Percentiles rank a stretch among this genome's conserved stretches.
Evolutionary conservation across 1,284 basidiomycete species (phyloP).

Genomic region (Leccinum ponderosum): DNA sequence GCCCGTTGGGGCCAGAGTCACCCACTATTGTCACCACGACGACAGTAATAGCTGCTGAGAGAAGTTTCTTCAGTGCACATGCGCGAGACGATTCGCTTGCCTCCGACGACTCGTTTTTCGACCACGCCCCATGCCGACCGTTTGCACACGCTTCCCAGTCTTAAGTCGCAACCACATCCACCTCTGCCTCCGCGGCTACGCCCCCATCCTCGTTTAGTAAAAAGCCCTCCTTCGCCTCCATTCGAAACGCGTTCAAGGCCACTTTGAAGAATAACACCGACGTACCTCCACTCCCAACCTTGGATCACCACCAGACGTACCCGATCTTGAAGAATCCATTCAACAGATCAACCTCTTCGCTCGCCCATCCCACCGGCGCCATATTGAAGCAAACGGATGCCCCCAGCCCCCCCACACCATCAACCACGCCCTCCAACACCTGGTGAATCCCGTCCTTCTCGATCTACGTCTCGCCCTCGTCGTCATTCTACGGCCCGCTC

Average conservation of each 20-base stretch:
- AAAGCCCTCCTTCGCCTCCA: slow-evolving; percentile 83
- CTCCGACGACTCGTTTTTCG: slow-evolving; percentile 65
- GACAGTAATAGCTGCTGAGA: slow-evolving; percentile 53
- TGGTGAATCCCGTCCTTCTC: slow-evolving; percentile 45
- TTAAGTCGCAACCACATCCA: slow-evolving; percentile 55
- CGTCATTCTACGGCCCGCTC: slow-evolving; percentile 63
- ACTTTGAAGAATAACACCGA: slow-evolving; percentile 54
- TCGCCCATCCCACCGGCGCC: slow-evolving; percentile 42
- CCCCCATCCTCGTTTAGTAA: slow-evolving; percentile 62
- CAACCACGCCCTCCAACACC: slow-evolving; percentile 62
- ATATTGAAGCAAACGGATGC: slow-evolving; percentile 38
- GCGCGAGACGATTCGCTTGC: slow-evolving; percentile 73
- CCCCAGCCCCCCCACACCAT: slow-evolving; percentile 38
- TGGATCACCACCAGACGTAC: slow-evolving; percentile 62
- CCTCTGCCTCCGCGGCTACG: slow-evolving; percentile 23
- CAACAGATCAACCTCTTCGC: slow-evolving; percentile 75
- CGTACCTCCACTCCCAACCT: slow-evolving; percentile 63
- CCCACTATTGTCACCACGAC: slow-evolving; percentile 48
- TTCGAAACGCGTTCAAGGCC: slow-evolving; percentile 87
- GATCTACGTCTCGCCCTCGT: slow-evolving; percentile 45
- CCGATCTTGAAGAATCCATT: slow-evolving; percentile 77
- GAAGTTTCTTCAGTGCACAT: slow-evolving; percentile 61
- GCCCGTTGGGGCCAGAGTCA: slow-evolving; percentile 59
- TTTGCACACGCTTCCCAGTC: slow-evolving; percentile 70
- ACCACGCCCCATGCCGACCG: slow-evolving; percentile 52